Evolutionary conservation across 2,329 filamentous ascomycete genomes (phyloP).

Genomic region (Lojkania enalia): DNA sequence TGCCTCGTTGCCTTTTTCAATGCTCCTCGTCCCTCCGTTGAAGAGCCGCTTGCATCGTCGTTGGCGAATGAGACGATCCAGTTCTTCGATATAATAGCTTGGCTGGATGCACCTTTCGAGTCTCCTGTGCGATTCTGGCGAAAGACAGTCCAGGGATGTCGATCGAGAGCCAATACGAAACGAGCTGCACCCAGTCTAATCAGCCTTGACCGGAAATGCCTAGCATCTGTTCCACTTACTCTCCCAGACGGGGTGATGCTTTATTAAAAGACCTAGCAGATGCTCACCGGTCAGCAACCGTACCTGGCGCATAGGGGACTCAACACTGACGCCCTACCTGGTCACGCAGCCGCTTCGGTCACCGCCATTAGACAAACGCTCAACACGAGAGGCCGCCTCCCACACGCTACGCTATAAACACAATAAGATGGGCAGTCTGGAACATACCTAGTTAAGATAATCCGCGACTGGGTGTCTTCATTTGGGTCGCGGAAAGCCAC

Average conservation of each 20-base stretch:
- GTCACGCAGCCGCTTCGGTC: constrained; percentile 25
- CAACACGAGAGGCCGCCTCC: constrained; percentile 4
- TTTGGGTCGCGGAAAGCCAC: not conserved
- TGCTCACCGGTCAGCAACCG: constrained; percentile 28
- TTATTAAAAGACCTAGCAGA: not conserved
- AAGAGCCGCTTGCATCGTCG: constrained; percentile 12
- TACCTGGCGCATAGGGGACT: constrained; percentile 13
- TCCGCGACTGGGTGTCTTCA: constrained; percentile 2
- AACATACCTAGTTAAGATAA: not conserved
- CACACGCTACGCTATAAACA: not conserved
- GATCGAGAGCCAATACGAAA: constrained; percentile 18
- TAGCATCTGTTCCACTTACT: not conserved
- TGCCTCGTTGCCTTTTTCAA: constrained; percentile 23
- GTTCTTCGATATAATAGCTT: constrained; percentile 11
- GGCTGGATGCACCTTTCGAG: constrained; percentile 15
- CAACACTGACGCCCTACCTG: constrained; percentile 10
- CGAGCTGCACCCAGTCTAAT: constrained; percentile 7
- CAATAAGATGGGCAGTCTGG: not conserved
- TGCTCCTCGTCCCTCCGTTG: constrained; percentile 4
- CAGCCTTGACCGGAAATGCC: constrained; percentile 25
- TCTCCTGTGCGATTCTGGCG: constrained; percentile 8
- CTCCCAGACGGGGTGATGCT: not conserved
- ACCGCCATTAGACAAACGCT: constrained; percentile 14
- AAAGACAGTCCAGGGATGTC: constrained; percentile 7
- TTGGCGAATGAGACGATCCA: constrained; percentile 16